phyloP scores from a whole-genome alignment of 2,329 filamentous ascomycete species.

The Colletotrichum abscissum region DNA sequence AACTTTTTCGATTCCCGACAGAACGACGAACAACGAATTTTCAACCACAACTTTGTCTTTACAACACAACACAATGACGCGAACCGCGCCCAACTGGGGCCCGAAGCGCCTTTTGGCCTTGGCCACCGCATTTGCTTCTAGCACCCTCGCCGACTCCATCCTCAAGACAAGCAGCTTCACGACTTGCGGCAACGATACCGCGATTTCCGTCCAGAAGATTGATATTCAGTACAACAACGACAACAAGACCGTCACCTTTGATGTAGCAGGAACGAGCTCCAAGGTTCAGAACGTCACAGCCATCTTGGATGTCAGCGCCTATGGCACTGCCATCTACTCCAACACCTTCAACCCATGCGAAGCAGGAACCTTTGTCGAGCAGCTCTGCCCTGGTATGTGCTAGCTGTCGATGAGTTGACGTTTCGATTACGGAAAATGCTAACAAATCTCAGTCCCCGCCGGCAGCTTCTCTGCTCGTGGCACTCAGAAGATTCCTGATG shows the following conservation, averaged over 20 bases:
- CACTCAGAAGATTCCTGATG: conserved; percentile 74
- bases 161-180: conserved; percentile 85
- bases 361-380: conserved; percentile 69
- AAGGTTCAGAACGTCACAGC: conserved; percentile 85
- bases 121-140: conserved; percentile 51
- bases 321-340: conserved; percentile 83
- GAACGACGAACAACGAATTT: conserved; percentile 25
- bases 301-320: conserved; percentile 80
- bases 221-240: conserved; percentile 83
- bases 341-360: conserved; percentile 88
- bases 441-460: conserved; percentile 69
- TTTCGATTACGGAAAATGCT: conserved; percentile 14
- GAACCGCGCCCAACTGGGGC: conserved; percentile 43
- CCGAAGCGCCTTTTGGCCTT: conserved; percentile 45
- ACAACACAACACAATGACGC: conserved; percentile 45
- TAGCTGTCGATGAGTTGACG: neutral
- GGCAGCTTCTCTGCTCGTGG: conserved; percentile 81
- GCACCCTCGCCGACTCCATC: conserved; percentile 74
- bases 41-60: neutral
- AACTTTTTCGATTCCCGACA: conserved; percentile 19
- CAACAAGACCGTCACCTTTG: conserved; percentile 79
- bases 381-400: conserved; percentile 82
- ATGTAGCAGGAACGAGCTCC: conserved; percentile 81
- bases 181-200: conserved; percentile 67
- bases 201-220: conserved; percentile 77